phyloP scores from a whole-genome alignment of 148 eudicot genomes.

The Selenicereus undatus region DNA sequence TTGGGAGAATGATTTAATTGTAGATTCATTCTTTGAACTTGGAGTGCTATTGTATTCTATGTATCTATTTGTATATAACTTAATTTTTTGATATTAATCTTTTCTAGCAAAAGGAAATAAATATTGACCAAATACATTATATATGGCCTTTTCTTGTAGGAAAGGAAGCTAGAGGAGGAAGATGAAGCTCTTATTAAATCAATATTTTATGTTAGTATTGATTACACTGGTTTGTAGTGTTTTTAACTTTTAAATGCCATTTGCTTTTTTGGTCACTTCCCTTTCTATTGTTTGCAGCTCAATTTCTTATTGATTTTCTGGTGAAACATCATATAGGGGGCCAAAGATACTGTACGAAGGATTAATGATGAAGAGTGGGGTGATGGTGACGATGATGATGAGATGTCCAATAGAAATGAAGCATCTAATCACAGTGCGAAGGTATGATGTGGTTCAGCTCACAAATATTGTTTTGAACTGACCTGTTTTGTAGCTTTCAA shows the following conservation, averaged over 20 bases:
- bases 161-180: conserved; percentile 65
- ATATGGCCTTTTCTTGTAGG: conserved; percentile 37
- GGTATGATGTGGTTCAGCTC: conserved; percentile 28
- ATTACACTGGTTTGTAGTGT: background rate
- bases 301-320: background rate
- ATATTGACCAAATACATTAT: conserved; percentile 1
- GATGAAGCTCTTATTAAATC: conserved; percentile 86
- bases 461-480: background rate
- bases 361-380: conserved; percentile 70
- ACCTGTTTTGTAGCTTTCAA: background rate
- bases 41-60: background rate
- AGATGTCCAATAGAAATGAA: conserved; percentile 27
- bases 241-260: background rate
- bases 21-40: background rate
- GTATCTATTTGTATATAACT: no score
- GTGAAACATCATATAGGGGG: conserved; percentile 35
- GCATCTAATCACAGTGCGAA: conserved; percentile 27
- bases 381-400: conserved; percentile 50
- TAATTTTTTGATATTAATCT: background rate
- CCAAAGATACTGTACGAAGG: conserved; percentile 48
- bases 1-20: background rate
- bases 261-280: background rate
- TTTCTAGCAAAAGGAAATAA: background rate
- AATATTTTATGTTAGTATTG: conserved; percentile 52
- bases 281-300: background rate